Base-by-base conservation (phyloP, 192 early-diverging fungal genomes). In the Podila clonocystis region DNA sequence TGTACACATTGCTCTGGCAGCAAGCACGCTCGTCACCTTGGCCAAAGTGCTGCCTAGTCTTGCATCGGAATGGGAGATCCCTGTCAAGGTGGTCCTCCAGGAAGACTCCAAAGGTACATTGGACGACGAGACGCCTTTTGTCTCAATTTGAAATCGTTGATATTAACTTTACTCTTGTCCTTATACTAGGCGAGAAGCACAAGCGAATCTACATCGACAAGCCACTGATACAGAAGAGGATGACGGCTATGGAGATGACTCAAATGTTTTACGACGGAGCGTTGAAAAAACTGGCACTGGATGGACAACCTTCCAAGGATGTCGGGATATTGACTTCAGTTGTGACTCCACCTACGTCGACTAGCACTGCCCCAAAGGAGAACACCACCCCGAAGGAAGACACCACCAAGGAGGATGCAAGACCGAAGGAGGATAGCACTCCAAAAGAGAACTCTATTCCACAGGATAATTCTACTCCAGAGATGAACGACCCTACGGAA, bases 201-300 rank as follows among this genome's bases (percentile, higher is more conserved):
- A 80, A 80, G 50, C 65, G 71, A 29, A 31, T 80, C 31, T 80
- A 80, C 55, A 20, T 80, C 22, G 77, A 80, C 49, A 80, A 80
- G 34, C 77, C 77, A 8, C 49, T 80, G 31, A 57, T 80, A 19
- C 55, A 50, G 22, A 80, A 80, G 41, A 60, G 59, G 17, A 80
- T 80, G 67, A 63, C 77, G 8, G 50, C 24, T n/a, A 20, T 80
- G 59, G 77, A 68, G 41, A 57, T 73, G 55, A 80, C 70, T 24
- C 77, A 80, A 61, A 48, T 11, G 24, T 80, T 80, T 68, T 80
- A 80, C 45, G 71, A 80, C 15, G 65, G 77, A 17, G 77, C 30
- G 3, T 52, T 72, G 36, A 80, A 80, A 34, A 68, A 61, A 55
- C 62, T 73, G 5, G 50, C 77, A 22, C 20, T 80, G 9, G 28